Conservation (phyloP, 2,329 filamentous ascomycete species). For the Fusarium sp. region DNA sequence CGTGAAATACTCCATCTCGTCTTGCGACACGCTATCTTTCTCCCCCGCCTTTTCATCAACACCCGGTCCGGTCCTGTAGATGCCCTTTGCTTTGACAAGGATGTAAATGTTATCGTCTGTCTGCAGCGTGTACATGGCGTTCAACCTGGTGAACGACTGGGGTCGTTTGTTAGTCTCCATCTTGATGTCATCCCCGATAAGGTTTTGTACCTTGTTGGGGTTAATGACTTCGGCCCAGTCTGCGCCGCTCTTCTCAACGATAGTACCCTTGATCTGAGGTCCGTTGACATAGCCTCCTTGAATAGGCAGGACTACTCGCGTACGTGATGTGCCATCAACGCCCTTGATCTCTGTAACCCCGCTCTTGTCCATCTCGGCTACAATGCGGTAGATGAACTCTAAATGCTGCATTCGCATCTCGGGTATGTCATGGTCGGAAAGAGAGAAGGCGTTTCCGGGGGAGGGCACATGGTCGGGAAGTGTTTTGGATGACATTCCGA, state of each 20-base stretch:
- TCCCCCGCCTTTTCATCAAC: slow-evolving; percentile 1
- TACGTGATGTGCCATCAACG: slow-evolving; percentile 20
- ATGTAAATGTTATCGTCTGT: slow-evolving; percentile 35
- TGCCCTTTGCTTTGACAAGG: slow-evolving; percentile 36
- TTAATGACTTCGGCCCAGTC: slow-evolving; percentile 40
- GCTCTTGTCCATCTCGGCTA: slow-evolving; percentile 39
- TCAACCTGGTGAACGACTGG: slow-evolving; percentile 27
- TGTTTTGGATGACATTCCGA: slow-evolving; percentile 19
- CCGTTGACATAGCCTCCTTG: slow-evolving; percentile 31
- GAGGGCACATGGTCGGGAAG: slow-evolving; percentile 29
- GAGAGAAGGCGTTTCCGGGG: slow-evolving; percentile 33
- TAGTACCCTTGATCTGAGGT: slow-evolving; percentile 30
- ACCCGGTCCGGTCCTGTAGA: slow-evolving; percentile 38
- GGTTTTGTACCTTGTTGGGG: slow-evolving; percentile 25
- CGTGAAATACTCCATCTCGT: slow-evolving; percentile 42
- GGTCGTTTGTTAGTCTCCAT: background rate
- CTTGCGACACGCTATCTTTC: slow-evolving; percentile 32
- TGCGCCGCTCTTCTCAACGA: slow-evolving; percentile 36
- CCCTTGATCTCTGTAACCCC: slow-evolving; percentile 29
- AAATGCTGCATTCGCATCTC: slow-evolving; percentile 40
- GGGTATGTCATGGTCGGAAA: slow-evolving; percentile 9
- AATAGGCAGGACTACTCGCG: slow-evolving; percentile 37
- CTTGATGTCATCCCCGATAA: background rate
- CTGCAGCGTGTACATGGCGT: slow-evolving; percentile 38
- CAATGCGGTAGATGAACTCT: slow-evolving; percentile 42